Evolutionary conservation across 129 eudicot genomes (phyloP), one percentile per base, ranked within the genome.

Genomic region (Saussurea involucrata): DNA sequence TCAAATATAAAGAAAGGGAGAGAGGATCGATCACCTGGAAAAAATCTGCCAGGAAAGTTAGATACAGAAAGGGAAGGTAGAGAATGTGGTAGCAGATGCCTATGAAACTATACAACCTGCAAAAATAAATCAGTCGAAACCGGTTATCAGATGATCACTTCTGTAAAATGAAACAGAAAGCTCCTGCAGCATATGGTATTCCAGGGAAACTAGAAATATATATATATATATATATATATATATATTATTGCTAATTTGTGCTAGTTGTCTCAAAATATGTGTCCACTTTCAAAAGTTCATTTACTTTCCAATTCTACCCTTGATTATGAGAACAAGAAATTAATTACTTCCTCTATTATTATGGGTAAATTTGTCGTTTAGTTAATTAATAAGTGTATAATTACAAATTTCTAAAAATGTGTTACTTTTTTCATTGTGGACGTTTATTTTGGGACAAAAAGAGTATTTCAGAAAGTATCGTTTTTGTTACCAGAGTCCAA

Each of bases 41-140:
- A 81, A 91, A 87, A 78, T 91, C 97, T 28, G 92, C 87, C 6
- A 88, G 84, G 66, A 91, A 91, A 60, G 90, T 86, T 18, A 83
- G 82, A 75, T 91, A 91, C 11, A 91, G 81, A 75, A 91, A 87
- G 15, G 97, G 97, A 68, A 91, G 97, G 85, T 91, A 91, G 53
- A 91, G 81, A 8, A 87, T 66, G 86, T 91, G 97, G 33, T 81
- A 88, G 86, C 92, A 85, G 70, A 91, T 77, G 33, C 77, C 71
- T 25, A 86, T 29, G 27, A 88, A 71, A 74, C 81, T 79, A 74
- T 87, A 88, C 85, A 91, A 82, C 97, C 97, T 91, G 90, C 65
- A 81, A 70, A 75, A 40, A 82, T 31, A 66, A 36, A 37, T 69
- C 55, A 53, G 61, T 13, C 6, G 63, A 13, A 31, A 66, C 75